Evolutionary conservation across 345 rosid genomes (phyloP).

Genomic region (Lagerstroemia speciosa): DNA sequence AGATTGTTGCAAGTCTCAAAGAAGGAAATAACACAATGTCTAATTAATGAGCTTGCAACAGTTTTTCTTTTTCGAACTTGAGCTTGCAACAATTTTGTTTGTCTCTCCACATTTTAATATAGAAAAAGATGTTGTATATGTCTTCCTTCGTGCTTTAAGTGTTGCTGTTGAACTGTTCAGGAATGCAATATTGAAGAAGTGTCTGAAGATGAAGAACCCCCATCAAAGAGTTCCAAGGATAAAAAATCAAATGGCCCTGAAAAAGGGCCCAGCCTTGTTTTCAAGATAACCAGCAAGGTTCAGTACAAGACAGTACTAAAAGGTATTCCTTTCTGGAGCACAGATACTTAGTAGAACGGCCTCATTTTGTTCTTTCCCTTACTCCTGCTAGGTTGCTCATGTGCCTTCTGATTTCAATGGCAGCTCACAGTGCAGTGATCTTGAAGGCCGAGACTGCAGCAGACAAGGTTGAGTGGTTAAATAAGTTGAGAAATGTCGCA

Average conservation of each 20-base stretch:
- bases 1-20: background rate
- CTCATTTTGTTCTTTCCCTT: background rate
- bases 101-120: background rate
- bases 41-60: background rate
- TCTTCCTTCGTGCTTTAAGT: background rate
- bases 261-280: slow-evolving; percentile 56
- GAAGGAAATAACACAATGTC: background rate
- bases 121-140: background rate
- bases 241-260: slow-evolving; percentile 79
- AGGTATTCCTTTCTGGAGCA: slow-evolving; percentile 33
- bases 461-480: slow-evolving; percentile 85
- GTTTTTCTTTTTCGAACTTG: no score
- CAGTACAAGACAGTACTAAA: slow-evolving; percentile 89
- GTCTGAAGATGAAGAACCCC: slow-evolving; percentile 65
- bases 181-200: slow-evolving; percentile 84
- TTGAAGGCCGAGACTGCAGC: slow-evolving; percentile 82
- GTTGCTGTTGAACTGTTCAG: slow-evolving; percentile 23
- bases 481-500: slow-evolving; percentile 56
- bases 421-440: slow-evolving; percentile 83
- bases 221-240: slow-evolving; percentile 76
- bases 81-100: background rate
- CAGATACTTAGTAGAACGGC: background rate
- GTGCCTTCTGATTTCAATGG: slow-evolving; percentile 8
- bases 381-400: background rate
- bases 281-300: slow-evolving; percentile 79